These are phyloP conservation scores for Sungouiella thailandica DNA, from an alignment of 805 yeast genomes.

Conservation along the genomic window DNA sequence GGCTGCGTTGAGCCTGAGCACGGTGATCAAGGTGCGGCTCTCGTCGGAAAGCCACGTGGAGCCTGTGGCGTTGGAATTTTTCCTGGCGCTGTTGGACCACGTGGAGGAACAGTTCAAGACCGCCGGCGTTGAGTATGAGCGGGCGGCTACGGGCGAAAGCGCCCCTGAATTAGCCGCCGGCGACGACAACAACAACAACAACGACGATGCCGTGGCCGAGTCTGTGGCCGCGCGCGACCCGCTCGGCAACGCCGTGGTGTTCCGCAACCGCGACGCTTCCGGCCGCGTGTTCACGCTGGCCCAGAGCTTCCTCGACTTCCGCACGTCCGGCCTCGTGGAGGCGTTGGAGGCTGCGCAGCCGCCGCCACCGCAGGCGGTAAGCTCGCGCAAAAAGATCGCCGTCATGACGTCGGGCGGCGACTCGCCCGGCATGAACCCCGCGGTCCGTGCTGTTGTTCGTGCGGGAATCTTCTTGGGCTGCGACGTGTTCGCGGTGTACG, in stretches of 20 bases:
- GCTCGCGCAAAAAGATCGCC: conserved; percentile 46
- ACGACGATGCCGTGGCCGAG: conserved; percentile 14
- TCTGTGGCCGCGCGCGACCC: conserved; percentile 25
- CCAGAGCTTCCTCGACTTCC: conserved; percentile 24
- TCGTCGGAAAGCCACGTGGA: conserved; percentile 13
- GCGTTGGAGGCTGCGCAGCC: conserved; percentile 3
- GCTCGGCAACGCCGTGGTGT: conserved; percentile 26
- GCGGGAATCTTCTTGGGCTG: conserved; percentile 63
- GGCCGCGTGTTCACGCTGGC: conserved; percentile 17
- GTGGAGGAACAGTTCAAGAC: conserved; percentile 16
- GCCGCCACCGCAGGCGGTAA: conserved; percentile 1
- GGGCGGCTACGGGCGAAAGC: conserved; percentile 7
- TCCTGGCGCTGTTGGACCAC: conserved; percentile 24
- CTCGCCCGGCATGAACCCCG: conserved; percentile 78
- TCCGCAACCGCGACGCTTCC: conserved; percentile 22
- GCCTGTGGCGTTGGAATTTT: conserved; percentile 22
- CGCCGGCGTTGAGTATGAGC: conserved; percentile 3
- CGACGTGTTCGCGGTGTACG: conserved; percentile 62
- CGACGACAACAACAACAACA: conserved; percentile 21
- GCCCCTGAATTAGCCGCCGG: conserved; percentile 34
- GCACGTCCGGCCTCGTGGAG: conserved; percentile 20
- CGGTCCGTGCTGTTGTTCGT: conserved; percentile 67
- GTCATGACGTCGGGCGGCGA: conserved; percentile 84
- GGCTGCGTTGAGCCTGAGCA: conserved; percentile 21
- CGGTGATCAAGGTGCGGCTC: conserved; percentile 34